phyloP scores from a whole-genome alignment of 2,329 filamentous ascomycete genomes.

The Cercospora sp. region DNA sequence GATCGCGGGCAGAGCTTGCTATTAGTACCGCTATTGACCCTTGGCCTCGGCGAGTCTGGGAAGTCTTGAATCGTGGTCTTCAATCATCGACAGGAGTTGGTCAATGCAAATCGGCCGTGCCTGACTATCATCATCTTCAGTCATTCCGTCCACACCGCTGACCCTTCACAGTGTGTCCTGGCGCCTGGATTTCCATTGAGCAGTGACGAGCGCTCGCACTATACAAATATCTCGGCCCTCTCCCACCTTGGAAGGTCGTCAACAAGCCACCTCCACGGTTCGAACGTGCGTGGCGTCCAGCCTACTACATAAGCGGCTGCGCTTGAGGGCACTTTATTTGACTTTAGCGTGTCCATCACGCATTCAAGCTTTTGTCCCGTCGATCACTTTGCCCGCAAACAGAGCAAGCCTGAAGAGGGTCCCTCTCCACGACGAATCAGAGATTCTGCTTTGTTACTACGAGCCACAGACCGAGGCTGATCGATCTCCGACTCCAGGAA shows the following conservation, averaged over 20 bases:
- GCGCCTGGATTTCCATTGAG: not conserved
- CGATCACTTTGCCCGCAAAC: conserved; percentile 13
- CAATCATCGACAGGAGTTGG: not conserved
- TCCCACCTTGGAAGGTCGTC: not conserved
- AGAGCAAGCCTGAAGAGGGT: not conserved
- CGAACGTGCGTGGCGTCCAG: not conserved
- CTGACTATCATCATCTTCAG: not conserved
- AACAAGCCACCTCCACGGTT: not conserved
- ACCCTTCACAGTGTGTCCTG: not conserved
- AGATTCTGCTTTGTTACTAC: not conserved
- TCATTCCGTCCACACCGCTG: not conserved
- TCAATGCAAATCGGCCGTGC: not conserved
- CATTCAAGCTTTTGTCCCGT: not conserved
- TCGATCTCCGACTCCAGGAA: not conserved
- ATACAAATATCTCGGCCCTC: not conserved
- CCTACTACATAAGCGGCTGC: conserved; percentile 13
- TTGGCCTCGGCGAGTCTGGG: not conserved
- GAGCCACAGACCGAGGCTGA: conserved; percentile 3
- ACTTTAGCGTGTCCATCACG: conserved; percentile 4
- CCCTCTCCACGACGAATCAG: not conserved
- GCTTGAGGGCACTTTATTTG: not conserved
- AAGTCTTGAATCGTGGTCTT: not conserved
- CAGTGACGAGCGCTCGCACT: not conserved
- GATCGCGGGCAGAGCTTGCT: not conserved
- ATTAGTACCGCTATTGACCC: not conserved